Evolutionary conservation across 148 eudicot genomes (phyloP).

Genomic region (Fagopyrum esculentum): DNA sequence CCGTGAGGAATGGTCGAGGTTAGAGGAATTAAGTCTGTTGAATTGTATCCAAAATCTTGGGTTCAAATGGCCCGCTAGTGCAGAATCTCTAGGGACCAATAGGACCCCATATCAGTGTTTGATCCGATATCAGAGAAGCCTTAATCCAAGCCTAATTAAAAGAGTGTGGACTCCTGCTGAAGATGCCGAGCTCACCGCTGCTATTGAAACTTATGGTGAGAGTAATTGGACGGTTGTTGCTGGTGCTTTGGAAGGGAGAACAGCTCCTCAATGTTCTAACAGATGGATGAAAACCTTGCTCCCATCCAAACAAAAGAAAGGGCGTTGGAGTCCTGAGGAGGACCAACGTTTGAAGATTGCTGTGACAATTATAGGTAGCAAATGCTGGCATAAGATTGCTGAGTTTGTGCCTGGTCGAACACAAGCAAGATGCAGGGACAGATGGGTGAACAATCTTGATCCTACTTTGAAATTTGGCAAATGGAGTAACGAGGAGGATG

Average conservation of each 20-base stretch:
- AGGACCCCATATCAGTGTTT: slow-evolving; percentile 90
- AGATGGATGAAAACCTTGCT: slow-evolving; percentile 84
- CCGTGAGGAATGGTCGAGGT: slow-evolving; percentile 36
- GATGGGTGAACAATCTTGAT: slow-evolving; percentile 82
- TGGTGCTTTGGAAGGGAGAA: slow-evolving; percentile 69
- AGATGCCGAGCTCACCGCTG: slow-evolving; percentile 61
- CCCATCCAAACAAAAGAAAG: slow-evolving; percentile 69
- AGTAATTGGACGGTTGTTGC: slow-evolving; percentile 87
- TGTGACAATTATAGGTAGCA: slow-evolving; percentile 63
- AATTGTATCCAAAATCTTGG: slow-evolving; percentile 55
- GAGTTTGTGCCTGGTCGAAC: slow-evolving; percentile 80
- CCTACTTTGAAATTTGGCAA: slow-evolving; percentile 50
- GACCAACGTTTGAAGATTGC: slow-evolving; percentile 80
- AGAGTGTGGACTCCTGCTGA: slow-evolving; percentile 83
- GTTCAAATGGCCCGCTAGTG: slow-evolving; percentile 57
- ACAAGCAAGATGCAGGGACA: slow-evolving; percentile 87
- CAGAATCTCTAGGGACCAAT: slow-evolving; percentile 48
- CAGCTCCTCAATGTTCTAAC: slow-evolving; percentile 91
- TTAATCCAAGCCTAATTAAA: slow-evolving; percentile 68
- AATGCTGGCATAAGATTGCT: slow-evolving; percentile 72
- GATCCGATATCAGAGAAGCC: slow-evolving; percentile 81
- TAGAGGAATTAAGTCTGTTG: slow-evolving; percentile 70
- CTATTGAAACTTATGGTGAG: slow-evolving; percentile 77
- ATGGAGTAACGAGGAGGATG: slow-evolving; percentile 85
- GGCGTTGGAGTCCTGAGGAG: slow-evolving; percentile 64